Evolutionary conservation across 805 yeast genomes (phyloP), one percentile per base, ranked within the genome.

Genomic region (Kazachstania taianensis): DNA sequence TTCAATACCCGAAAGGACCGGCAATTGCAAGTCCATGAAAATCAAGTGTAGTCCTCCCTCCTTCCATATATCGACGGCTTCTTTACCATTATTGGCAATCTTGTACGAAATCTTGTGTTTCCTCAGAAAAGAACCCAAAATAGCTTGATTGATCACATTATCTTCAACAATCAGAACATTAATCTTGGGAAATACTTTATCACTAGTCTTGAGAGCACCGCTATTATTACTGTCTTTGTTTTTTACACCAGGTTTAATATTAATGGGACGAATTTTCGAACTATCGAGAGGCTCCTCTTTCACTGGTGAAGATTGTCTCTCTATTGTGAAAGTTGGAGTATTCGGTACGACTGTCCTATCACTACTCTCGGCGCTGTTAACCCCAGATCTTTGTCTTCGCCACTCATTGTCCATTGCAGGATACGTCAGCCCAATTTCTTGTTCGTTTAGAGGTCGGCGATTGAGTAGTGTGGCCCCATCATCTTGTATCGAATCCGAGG

Each of bases 21-120:
- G 99, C 37, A 92, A 66, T 61, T 92, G 97, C 50, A 92, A 82
- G 65, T 92, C 99, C 98, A 92, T 92, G 30, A 92, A 70, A 27
- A 94, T 94, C 43, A 92, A 65, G 55, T 92, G 97, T 52, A 82
- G 85, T 0, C 96, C 96, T 9, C 98, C 98, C 41, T 73, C 75
- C 45, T 84, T 70, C 97, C 97, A 92, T 59, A 78, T 82, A 43
- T 86, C 94, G 2, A 92, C 73, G 1, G 98, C 99, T 52, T 92
- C 97, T 48, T 78, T 75, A 20, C 99, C 99, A 48, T 86, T 89
- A 40, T 82, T 80, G 4, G 97, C 97, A 30, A 86, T 78, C 41
- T 78, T 79, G 45, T 78, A 85, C 29, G 79, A 80, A 20, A 92
- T 87, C 39, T 82, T 74, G 50, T 89, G 89, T 44, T 84, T 81